phyloP scores from a whole-genome alignment of 2,329 filamentous ascomycete species.

The Trichoderma sp. region DNA sequence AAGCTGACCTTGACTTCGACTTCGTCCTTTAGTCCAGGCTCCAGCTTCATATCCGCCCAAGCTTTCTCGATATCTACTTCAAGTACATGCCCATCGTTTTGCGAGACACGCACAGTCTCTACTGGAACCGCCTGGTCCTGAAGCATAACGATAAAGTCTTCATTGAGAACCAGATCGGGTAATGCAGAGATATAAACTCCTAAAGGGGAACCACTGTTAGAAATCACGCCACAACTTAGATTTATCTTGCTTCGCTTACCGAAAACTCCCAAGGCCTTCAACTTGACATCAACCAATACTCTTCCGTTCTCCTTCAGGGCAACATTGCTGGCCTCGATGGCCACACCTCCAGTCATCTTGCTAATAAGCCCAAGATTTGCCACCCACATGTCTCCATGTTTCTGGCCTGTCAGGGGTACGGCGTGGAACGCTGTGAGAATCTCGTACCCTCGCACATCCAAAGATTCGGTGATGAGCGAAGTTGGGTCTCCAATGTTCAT shows the following conservation, averaged over 20 bases:
- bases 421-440: constrained; percentile 75
- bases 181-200: constrained; percentile 76
- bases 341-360: constrained; percentile 88
- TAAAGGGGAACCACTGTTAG: constrained; percentile 4
- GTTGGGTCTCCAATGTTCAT: constrained; percentile 43
- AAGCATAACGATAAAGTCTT: constrained; percentile 72
- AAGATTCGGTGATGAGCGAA: constrained; percentile 58
- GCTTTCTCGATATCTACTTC: constrained; percentile 74
- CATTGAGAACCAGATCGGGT: constrained; percentile 54
- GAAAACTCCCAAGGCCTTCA: constrained; percentile 77
- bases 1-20: constrained; percentile 65
- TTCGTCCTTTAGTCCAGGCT: constrained; percentile 77
- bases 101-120: constrained; percentile 60
- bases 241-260: constrained; percentile 42
- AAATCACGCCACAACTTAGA: background rate
- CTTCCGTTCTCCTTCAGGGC: constrained; percentile 54
- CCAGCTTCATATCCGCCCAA: constrained; percentile 71
- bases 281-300: constrained; percentile 61
- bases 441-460: constrained; percentile 70
- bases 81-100: constrained; percentile 57
- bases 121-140: constrained; percentile 66
- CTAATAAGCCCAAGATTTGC: constrained; percentile 74
- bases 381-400: constrained; percentile 44
- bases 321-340: constrained; percentile 62
- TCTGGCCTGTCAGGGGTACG: constrained; percentile 49